Evolutionary conservation across 306 rosid species (phyloP), one percentile per base, ranked within the genome.

Genomic region (Vachellia pachyceras): DNA sequence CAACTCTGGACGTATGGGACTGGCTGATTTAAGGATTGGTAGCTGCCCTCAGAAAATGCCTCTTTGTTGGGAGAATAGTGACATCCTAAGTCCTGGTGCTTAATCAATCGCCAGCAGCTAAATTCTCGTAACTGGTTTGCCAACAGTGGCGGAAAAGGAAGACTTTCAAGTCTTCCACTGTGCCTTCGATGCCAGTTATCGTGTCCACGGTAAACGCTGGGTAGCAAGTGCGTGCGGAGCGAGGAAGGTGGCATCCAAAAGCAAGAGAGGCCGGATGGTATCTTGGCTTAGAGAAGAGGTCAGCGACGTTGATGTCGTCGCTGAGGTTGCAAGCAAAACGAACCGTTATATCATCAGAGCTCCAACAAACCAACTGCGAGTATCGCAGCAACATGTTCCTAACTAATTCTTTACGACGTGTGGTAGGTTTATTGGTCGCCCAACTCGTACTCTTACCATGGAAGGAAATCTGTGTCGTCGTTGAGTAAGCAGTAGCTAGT

Each of bases 281-380:
- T 89, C 94, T 69, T 79, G 93, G 67, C 96, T 95, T 67, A 6
- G 84, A 8, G 90, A 89, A 81, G 92, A 87, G 81, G 94, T 87
- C 75, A 87, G 90, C 1, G 91, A 91, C 84, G 84, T 89, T 58
- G 94, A 87, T 71, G 85, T 89, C n/a, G n/a, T n/a, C 20, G 89
- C 89, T 17, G 94, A 90, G 79, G 82, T 89, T 18, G 91, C 87
- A 46, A 91, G 92, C 89, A 93, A 93, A 29, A 86, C 89, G 98
- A 97, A 83, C 98, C 94, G 36, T 13, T 95, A 73, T n/a, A n/a
- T 89, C 97, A 71, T 89, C 96, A 61, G 93, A 93, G 82, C 97
- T 90, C 76, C 95, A 91, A 80, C 97, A 90, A 83, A 93, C 98
- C 35, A 23, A 96, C 93, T 29, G 33, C 33, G 86, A 91, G 96